Conservation (phyloP, 441 rosid species). For the Populus trichocarpa region DNA sequence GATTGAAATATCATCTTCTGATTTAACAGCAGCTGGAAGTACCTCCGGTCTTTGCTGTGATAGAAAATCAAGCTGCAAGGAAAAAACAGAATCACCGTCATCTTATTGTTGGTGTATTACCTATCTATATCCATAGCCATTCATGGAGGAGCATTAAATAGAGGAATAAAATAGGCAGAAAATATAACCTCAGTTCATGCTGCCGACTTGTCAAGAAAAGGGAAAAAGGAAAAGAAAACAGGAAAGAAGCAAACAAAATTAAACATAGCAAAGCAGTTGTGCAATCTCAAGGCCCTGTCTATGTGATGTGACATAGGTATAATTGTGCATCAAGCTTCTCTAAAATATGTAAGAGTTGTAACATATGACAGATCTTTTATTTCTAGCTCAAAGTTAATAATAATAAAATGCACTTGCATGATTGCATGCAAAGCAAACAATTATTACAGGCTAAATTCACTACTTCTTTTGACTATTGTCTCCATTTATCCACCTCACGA, state of each 20-base stretch:
- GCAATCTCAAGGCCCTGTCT: background rate
- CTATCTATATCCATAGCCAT: background rate
- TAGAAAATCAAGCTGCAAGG: constrained; percentile 32
- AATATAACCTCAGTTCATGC: background rate
- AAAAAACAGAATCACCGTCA: background rate
- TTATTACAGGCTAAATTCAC: background rate
- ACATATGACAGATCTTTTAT: background rate
- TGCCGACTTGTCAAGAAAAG: background rate
- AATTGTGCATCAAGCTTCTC: background rate
- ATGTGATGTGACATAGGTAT: background rate
- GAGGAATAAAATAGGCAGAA: background rate
- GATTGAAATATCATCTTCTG: constrained; percentile 8
- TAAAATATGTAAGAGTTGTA: too few species aligned
- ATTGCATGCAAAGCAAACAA: background rate
- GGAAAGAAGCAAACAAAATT: background rate
- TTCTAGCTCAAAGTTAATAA: too few species aligned
- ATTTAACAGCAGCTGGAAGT: background rate
- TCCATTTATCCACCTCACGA: background rate
- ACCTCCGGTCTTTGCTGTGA: constrained; percentile 11
- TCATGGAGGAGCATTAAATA: background rate
- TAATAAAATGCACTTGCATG: background rate
- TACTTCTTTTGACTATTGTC: background rate
- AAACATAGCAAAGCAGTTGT: background rate
- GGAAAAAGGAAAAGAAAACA: background rate
- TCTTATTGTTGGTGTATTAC: background rate